Conservation (phyloP, 176 grass and related monocot species). For the Triticum dicoccoides region DNA sequence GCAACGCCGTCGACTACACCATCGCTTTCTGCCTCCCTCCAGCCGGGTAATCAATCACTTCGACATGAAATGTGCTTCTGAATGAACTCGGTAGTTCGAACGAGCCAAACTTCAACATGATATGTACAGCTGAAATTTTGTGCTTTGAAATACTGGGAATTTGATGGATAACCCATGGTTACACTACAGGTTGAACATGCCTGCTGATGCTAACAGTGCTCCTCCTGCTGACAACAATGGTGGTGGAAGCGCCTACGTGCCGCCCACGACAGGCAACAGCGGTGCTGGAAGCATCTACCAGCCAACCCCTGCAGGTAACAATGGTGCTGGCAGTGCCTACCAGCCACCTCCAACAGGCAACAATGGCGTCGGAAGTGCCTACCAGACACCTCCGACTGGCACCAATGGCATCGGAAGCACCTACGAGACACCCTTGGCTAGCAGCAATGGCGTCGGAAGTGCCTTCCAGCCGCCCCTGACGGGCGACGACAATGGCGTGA, state of each 20-base stretch:
- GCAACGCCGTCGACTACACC: constrained; percentile 66
- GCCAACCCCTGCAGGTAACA: background rate
- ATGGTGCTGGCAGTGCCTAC: background rate
- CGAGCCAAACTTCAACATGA: background rate
- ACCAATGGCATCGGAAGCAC: background rate
- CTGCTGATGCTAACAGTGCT: background rate
- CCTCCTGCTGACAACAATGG: constrained; percentile 21
- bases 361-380: background rate
- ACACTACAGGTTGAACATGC: constrained; percentile 33
- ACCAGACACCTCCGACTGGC: background rate
- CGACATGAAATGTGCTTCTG: background rate
- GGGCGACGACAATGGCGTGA: background rate
- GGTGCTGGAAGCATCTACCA: background rate
- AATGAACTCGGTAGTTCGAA: background rate
- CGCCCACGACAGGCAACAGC: background rate
- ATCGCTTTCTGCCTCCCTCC: constrained; percentile 76
- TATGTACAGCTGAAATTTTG: background rate
- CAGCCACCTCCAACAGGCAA: background rate
- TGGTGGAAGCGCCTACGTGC: background rate
- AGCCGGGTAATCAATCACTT: constrained; percentile 30
- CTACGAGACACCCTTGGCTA: background rate
- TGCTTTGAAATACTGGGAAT: background rate
- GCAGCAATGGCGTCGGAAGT: background rate
- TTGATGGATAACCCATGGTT: constrained; percentile 4
- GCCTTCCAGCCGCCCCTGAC: background rate